Percentiles rank a stretch among this genome's conserved stretches.
These are phyloP conservation scores for Sclerotinia glacialis DNA, from an alignment of 2,329 filamentous ascomycete genomes.

Conservation along the genomic window DNA sequence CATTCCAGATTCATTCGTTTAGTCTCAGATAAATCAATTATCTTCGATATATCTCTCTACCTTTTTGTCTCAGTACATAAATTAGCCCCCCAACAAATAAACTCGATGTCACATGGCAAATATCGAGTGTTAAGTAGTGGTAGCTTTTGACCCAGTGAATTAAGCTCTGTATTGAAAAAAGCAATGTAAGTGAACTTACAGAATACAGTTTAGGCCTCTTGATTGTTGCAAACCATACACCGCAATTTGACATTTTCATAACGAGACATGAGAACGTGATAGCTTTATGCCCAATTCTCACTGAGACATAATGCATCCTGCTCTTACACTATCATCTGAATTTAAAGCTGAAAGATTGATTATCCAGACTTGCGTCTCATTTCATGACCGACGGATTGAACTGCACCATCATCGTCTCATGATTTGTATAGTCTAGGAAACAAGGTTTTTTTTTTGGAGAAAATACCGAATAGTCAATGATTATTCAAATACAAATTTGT, in stretches of 20 bases:
- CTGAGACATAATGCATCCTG: no score
- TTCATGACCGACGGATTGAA: no score
- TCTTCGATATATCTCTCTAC: not conserved
- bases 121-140: not conserved
- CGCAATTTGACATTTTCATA: not conserved
- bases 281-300: not conserved
- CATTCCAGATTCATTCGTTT: not conserved
- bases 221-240: not conserved
- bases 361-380: not conserved
- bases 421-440: no score
- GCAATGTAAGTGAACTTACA: not conserved
- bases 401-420: no score
- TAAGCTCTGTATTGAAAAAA: rapidly evolving
- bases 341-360: no score
- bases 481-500: no score
- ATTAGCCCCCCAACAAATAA: not conserved
- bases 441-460: no score
- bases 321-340: no score
- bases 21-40: not conserved
- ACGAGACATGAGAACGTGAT: not conserved
- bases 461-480: no score
- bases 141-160: not conserved
- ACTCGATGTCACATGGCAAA: not conserved
- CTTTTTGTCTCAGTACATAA: not conserved
- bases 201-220: not conserved